Conservation (phyloP, 2,329 filamentous ascomycete genomes). For the Aspergillus quadricinctus region DNA sequence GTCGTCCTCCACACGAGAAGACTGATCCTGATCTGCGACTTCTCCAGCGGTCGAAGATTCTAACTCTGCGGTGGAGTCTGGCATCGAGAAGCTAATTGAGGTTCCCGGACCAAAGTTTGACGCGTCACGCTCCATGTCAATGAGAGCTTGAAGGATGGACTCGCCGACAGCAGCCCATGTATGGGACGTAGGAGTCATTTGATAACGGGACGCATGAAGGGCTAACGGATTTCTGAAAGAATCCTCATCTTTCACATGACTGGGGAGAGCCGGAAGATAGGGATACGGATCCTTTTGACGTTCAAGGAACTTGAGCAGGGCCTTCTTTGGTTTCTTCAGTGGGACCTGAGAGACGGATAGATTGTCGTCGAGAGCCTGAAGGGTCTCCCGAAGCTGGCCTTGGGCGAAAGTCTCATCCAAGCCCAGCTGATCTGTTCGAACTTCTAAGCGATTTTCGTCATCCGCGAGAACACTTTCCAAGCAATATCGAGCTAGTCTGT, state of each 20-base stretch:
- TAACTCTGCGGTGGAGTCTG: conserved; percentile 24
- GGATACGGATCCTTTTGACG: conserved; percentile 53
- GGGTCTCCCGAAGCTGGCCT: conserved; percentile 47
- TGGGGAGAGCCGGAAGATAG: conserved; percentile 37
- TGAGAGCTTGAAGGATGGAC: conserved; percentile 42
- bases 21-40: conserved; percentile 11
- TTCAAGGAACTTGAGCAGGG: conserved; percentile 50
- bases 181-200: conserved; percentile 28
- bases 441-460: conserved; percentile 54
- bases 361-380: conserved; percentile 51
- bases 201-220: conserved; percentile 35
- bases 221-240: conserved; percentile 32
- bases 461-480: conserved; percentile 60
- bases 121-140: conserved; percentile 36
- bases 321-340: conserved; percentile 47
- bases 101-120: conserved; percentile 30
- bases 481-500: conserved; percentile 57
- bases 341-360: conserved; percentile 52
- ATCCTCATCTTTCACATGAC: conserved; percentile 25
- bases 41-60: conserved; percentile 13
- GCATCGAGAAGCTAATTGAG: conserved; percentile 41
- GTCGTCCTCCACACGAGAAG: conserved; percentile 6
- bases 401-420: conserved; percentile 53
- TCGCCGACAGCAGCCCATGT: conserved; percentile 49
- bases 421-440: conserved; percentile 53